Percentiles rank a stretch among this genome's conserved stretches.
phyloP scores from a whole-genome alignment of 352 stramenopile genomes.

The Aphanomyces astaci region DNA sequence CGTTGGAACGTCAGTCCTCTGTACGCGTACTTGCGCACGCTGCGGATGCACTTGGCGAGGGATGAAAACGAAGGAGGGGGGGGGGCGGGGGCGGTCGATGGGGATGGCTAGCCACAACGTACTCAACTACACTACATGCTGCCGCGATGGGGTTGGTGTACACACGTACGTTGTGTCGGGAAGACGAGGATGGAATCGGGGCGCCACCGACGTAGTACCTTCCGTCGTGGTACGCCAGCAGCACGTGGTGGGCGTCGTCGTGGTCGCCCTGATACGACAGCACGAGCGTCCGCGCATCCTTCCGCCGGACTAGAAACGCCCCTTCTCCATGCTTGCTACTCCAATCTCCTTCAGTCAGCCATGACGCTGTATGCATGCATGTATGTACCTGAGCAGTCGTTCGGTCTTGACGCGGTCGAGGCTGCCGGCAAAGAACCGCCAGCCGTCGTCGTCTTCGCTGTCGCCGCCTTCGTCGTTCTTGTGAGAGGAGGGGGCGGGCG shows the following conservation, averaged over 20 bases:
- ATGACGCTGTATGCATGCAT: constrained; percentile 4
- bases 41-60: constrained; percentile 68
- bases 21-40: constrained; percentile 67
- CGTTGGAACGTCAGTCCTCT: constrained; percentile 64
- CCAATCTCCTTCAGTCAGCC: neutral
- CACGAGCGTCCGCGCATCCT: constrained; percentile 71
- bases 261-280: constrained; percentile 62
- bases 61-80: constrained; percentile 50
- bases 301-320: constrained; percentile 71
- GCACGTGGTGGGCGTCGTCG: constrained; percentile 74
- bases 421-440: constrained; percentile 72
- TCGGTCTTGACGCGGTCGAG: constrained; percentile 62
- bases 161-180: no score
- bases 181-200: constrained; percentile 70
- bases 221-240: constrained; percentile 64
- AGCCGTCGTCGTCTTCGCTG: constrained; percentile 59
- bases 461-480: constrained; percentile 26
- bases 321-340: constrained; percentile 45
- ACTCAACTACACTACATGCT: no score
- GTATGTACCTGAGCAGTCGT: constrained; percentile 49
- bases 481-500: constrained; percentile 17
- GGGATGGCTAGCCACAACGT: no score
- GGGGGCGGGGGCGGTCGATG: constrained; percentile 22
- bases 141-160: no score
- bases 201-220: constrained; percentile 61